These are phyloP conservation scores for Emmonsiellopsis sp. DNA, from an alignment of 2,329 filamentous ascomycete genomes.

Conservation along the genomic window DNA sequence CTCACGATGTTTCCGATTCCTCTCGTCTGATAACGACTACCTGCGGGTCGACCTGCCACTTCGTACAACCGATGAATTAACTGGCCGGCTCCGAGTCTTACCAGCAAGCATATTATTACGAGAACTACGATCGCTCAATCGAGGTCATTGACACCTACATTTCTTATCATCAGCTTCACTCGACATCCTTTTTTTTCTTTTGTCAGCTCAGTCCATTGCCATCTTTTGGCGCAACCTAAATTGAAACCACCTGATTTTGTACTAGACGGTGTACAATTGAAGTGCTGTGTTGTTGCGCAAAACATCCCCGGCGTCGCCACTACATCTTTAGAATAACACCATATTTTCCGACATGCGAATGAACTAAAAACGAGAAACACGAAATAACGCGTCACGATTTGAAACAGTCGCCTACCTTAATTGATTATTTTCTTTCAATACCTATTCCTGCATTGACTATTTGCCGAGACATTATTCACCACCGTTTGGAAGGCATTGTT, in stretches of 20 bases:
- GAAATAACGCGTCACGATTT: slow-evolving; percentile 4
- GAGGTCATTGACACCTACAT: neutral
- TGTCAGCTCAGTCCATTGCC: neutral
- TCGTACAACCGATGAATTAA: neutral
- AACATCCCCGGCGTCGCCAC: neutral
- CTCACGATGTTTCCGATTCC: neutral
- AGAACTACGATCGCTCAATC: neutral
- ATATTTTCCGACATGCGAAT: neutral
- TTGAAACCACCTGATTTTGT: neutral
- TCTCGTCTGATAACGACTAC: neutral
- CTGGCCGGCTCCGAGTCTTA: neutral
- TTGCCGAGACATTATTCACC: neutral
- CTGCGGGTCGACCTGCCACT: neutral
- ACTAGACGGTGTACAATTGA: neutral
- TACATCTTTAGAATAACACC: neutral
- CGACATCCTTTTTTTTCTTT: neutral
- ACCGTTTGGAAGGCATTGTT: neutral
- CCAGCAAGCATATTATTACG: neutral
- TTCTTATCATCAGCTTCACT: neutral
- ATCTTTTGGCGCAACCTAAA: neutral
- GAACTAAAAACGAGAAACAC: neutral
- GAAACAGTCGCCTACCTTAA: neutral
- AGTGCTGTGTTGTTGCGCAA: neutral
- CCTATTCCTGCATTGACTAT: neutral
- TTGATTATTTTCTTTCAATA: slow-evolving; percentile 1